phyloP scores from a whole-genome alignment of 176 grass and related monocot genomes.

The Canna indica region DNA sequence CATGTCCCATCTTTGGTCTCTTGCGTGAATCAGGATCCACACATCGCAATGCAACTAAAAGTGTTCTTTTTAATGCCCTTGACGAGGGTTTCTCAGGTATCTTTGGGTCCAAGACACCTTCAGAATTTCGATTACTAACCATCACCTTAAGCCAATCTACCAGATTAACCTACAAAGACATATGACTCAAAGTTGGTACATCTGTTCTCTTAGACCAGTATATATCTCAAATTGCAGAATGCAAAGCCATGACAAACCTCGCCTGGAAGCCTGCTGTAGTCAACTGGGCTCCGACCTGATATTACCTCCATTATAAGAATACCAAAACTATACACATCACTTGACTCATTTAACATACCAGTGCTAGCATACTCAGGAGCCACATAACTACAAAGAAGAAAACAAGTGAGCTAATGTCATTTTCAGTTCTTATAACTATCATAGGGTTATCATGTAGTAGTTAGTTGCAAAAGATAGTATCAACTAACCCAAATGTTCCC shows the following conservation, averaged over 20 bases:
- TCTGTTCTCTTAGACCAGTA: neutral
- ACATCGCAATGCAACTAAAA: conserved; percentile 6
- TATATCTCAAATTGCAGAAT: neutral
- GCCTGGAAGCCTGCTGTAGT: conserved; percentile 6
- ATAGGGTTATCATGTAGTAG: neutral
- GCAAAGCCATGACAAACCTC: conserved; percentile 1
- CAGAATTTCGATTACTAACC: conserved; percentile 1
- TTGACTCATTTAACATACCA: conserved; percentile 11
- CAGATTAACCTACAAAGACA: conserved; percentile 9
- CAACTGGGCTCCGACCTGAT: conserved; percentile 8
- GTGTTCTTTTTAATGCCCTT: conserved; percentile 1
- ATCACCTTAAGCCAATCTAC: conserved; percentile 14
- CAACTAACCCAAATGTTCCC: conserved; percentile 7
- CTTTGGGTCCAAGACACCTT: conserved; percentile 9
- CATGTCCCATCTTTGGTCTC: conserved; percentile 17
- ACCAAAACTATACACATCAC: conserved; percentile 10
- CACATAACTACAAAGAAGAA: neutral
- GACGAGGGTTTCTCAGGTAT: conserved; percentile 1
- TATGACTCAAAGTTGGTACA: neutral
- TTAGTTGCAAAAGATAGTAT: neutral
- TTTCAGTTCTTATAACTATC: neutral
- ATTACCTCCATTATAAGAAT: conserved; percentile 15
- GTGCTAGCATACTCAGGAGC: conserved; percentile 12
- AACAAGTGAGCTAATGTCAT: neutral
- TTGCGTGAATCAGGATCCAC: conserved; percentile 17